Evolutionary conservation across 768 basidiomycete species (phyloP), one percentile per base, ranked within the genome.

Genomic region (Collybia sordida): DNA sequence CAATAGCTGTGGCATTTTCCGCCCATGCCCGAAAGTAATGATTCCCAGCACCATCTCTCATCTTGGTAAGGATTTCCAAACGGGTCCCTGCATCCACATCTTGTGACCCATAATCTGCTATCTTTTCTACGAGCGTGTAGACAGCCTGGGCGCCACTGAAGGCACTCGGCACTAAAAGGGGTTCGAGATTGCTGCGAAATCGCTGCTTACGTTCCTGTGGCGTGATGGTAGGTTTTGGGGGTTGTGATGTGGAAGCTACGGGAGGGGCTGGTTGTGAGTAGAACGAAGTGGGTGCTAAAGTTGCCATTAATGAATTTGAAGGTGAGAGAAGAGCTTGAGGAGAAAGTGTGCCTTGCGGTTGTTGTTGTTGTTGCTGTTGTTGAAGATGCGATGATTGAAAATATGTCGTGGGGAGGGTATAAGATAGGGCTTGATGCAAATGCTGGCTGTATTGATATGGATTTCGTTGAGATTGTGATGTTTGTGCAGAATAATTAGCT

Each of bases 21-120:
- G 82, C 79, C 90, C 90, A 93, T 4, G 89, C 90, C 37, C 88
- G 82, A 64, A 88, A 92, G 62, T 93, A 93, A 59, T 90, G 88
- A 62, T 91, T 90, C 36, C 83, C 87, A 23, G 91, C 91, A 42
- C 85, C 82, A 65, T 93, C 90, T 55, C 90, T 78, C 56, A 93
- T 87, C 67, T 83, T 86, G 15, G 85, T 86, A 48, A 93, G 68
- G 46, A 93, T 85, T 63, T 93, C 88, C 47, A 87, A 62, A 4
- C 91, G 84, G 17, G 77, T 77, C n/a, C 69, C 51, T 5, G 79
- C 69, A 48, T 90, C 86, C 19, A 90, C 82, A 21, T 90, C 86
- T 42, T 73, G 62, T 15, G 78, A 67, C 25, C 88, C 85, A 62
- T 75, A 86, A 39, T 83, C 77, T 36, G 72, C 72, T 31, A 93